Base-by-base conservation (phyloP, 2,329 filamentous ascomycete species). In the Xylaria multiplex region DNA sequence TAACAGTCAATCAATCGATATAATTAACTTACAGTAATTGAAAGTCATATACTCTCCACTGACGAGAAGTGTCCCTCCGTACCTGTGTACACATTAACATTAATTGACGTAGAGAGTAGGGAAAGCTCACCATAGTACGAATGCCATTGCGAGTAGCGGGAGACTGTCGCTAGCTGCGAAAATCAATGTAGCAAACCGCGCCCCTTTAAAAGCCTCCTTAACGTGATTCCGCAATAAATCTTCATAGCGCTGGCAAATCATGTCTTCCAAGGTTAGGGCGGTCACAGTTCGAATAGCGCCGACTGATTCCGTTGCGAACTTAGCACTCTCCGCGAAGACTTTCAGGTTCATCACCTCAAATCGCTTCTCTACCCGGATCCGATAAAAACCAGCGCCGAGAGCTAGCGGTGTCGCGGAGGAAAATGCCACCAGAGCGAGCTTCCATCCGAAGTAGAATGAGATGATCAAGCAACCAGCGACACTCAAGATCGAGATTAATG, bases 371-470 rank as follows among this genome's bases (percentile, higher is more conserved):
- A 75, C 72, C 1, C 75, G 73, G 37, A 76, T 69, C 16, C 74
- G 71, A 65, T 74, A 77, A 64, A 77, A 88, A 0, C 81, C 82
- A 0, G 83, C 80, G 1, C 76, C 71, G 2, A 87, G 70, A 53
- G 83, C 79, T 19, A 87, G 73, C 0, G 85, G 86, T 69, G 87
- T 78, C 2, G 85, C 84, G 1, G 90, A 87, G 69, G 88, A 90
- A 9, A 89, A 79, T 0, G 86, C 84, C 0, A 94, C 88, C 0
- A 93, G 79, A 0, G 89, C 87, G 6, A 94, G 81, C 75, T 93
- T 93, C 91, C 91, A 94, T 1, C 90, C 90, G 74, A 91, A 93
- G 7, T 84, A 81, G 71, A 93, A 93, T 0, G 90, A 84, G 56
- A 94, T 88, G 50, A 84, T 80, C 14, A 92, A 77, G 11, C 86